These are phyloP conservation scores for Rhizopogon hawkerae DNA, from an alignment of 1,284 basidiomycete genomes.

Conservation along the genomic window DNA sequence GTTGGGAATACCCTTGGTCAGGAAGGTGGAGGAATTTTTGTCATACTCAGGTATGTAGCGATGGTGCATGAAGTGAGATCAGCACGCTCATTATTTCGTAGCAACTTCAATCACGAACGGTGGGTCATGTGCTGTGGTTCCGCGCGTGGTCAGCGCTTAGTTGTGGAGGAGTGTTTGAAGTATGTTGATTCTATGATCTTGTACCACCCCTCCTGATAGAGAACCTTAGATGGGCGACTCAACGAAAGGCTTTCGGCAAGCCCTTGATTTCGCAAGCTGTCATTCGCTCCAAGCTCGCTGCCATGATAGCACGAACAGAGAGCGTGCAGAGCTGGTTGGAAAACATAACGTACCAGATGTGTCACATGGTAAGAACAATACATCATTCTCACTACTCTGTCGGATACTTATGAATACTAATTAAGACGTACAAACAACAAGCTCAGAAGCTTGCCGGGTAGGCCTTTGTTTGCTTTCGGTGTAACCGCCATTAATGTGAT, in stretches of 20 bases:
- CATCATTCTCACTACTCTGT: not conserved
- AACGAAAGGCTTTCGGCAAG: conserved; percentile 63
- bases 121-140: conserved; percentile 60
- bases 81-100: conserved; percentile 10
- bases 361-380: conserved; percentile 55
- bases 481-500: conserved; percentile 3
- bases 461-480: conserved; percentile 7
- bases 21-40: conserved; percentile 70
- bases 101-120: conserved; percentile 59
- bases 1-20: conserved; percentile 75
- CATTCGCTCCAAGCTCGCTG: conserved; percentile 62
- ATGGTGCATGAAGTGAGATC: not conserved
- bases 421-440: conserved; percentile 49
- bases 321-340: conserved; percentile 82
- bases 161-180: conserved; percentile 51
- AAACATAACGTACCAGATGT: conserved; percentile 87
- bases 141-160: conserved; percentile 38
- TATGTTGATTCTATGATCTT: conserved; percentile 13
- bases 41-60: conserved; percentile 37
- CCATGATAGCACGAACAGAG: conserved; percentile 56
- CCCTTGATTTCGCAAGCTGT: conserved; percentile 65
- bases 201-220: not conserved
- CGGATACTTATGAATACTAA: conserved; percentile 1
- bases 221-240: conserved; percentile 39
- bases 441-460: conserved; percentile 55